Base-by-base conservation (phyloP, 2,329 filamentous ascomycete species). In the Xenoacremonium recifei region DNA sequence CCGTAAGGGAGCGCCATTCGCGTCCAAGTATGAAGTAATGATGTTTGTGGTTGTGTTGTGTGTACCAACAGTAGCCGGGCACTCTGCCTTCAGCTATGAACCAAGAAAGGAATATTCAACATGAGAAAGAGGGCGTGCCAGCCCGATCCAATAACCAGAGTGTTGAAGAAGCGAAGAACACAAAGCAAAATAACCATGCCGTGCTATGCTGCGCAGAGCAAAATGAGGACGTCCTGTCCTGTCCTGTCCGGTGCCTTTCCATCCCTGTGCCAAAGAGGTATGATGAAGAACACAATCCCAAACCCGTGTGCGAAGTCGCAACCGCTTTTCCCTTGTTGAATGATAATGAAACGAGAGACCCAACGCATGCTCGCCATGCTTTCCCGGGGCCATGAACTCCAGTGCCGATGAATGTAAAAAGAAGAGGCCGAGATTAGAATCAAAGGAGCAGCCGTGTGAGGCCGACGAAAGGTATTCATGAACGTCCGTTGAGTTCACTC, bases 401-500 rank as follows among this genome's bases (percentile, higher is more conserved):
- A 21, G 32, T 37, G 38, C 41, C 33, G 39, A 15, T 15, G n/a
- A n/a, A 48, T 44, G 41, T 33, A 44, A 40, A 37, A 17, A 37
- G n/a, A n/a, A n/a, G n/a, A n/a, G n/a, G n/a, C n/a, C n/a, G n/a
- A 36, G 25, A 48, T 45, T 45, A 44, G 12, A 30, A 44, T 44
- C 44, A 41, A 38, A 35, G 39, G 23, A 35, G 12, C 20, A 16
- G 20, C 16, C 13, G 21, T 32, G 36, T 7, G 16, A 21, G 6
- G 23, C 15, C 12, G 18, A 30, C 12, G 7, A 31, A 31, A n/a
- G 7, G 13, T 15, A 9, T 31, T 15, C 13, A 27, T 37, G 19
- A 27, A 33, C 9, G 12, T 32, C 11, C n/a, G 4, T 17, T 48
- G 27, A 55, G 40, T 60, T 61, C 37, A 58, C 49, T 47, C 46